Evolutionary conservation across 805 yeast species (phyloP), one percentile per base, ranked within the genome.

Genomic region (Sugiyamaella smithiae): DNA sequence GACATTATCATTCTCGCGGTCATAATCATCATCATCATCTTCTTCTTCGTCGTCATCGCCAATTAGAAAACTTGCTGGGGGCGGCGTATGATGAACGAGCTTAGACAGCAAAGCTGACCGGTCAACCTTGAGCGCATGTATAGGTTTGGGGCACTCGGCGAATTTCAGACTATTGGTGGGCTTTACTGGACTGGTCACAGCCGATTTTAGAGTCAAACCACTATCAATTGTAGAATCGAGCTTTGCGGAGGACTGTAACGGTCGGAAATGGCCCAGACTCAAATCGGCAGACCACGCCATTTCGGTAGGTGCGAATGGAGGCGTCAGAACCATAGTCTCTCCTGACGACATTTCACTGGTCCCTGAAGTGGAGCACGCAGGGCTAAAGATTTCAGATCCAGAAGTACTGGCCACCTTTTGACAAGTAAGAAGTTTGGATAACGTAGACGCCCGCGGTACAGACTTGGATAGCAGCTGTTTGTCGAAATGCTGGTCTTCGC

Each of bases 1-100:
- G 24, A 50, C 45, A 26, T 55, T 52, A 17, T 53, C 53, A n/a
- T 55, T 6, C n/a, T 40, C 43, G 31, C 25, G 32, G 20, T 40
- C 43, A 4, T 33, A 16, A 35, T 51, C 50, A 12, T 53, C 54
- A 36, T 53, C 40, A 4, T 45, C 45, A 16, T 46, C 45, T 2
- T 46, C 50, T 23, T 46, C 50, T 9, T 46, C 45, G 22, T 46
- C 50, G 23, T 25, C 45, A 22, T 40, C 45, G 31, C 16, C 32
- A 23, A 31, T 8, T 24, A 19, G 24, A 14, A 46, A 46, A 28
- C 16, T 9, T 12, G 45, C 23, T 8, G 36, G 41, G 22, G 50
- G 50, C 12, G 50, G 50, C 12, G 50, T 40, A 14, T 40, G 43
- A 24, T 45, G 48, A 36, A 26, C 28, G 36, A 19, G 14, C 23